Conservation (phyloP, 768 basidiomycete species). For the Phlebiopsis gigantea region DNA sequence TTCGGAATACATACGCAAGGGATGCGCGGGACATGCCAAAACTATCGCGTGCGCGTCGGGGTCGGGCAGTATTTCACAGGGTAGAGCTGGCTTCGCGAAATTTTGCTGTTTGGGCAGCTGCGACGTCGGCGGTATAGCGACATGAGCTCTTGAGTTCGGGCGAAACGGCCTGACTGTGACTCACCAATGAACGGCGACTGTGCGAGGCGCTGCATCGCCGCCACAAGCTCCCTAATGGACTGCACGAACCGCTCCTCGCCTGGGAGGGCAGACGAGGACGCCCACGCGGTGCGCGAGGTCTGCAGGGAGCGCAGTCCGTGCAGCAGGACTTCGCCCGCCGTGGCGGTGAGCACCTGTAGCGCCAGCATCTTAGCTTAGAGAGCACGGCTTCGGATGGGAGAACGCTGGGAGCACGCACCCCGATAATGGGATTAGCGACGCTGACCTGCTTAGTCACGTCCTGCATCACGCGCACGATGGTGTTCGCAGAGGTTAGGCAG, state of each 20-base stretch:
- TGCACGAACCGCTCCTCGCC: slow-evolving; percentile 8
- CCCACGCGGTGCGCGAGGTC: slow-evolving; percentile 10
- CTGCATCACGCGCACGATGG: slow-evolving; percentile 7
- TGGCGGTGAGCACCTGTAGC: slow-evolving; percentile 5
- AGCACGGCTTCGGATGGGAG: no score
- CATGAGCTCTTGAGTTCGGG: background rate
- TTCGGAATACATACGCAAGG: background rate
- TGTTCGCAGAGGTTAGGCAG: slow-evolving; percentile 10
- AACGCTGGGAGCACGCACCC: slow-evolving; percentile 3
- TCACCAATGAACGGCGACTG: slow-evolving; percentile 11
- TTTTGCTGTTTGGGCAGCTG: background rate
- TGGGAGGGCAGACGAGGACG: slow-evolving; percentile 11
- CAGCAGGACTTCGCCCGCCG: slow-evolving; percentile 11
- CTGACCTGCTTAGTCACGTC: background rate
- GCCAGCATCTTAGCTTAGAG: no score
- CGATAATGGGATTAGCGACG: slow-evolving; percentile 10
- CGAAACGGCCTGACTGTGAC: background rate
- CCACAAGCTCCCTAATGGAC: slow-evolving; percentile 1
- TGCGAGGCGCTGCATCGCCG: slow-evolving; percentile 2
- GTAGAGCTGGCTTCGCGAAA: background rate
- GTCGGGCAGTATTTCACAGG: background rate
- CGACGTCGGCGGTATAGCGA: background rate
- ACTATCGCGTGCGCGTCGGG: background rate
- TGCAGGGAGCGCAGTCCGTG: slow-evolving; percentile 9
- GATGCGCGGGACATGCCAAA: background rate